A percentile compares a stretch with the other conserved stretches of the same genome.
Conservation (phyloP, 176 grass and related monocot species). For the Cocos nucifera region DNA sequence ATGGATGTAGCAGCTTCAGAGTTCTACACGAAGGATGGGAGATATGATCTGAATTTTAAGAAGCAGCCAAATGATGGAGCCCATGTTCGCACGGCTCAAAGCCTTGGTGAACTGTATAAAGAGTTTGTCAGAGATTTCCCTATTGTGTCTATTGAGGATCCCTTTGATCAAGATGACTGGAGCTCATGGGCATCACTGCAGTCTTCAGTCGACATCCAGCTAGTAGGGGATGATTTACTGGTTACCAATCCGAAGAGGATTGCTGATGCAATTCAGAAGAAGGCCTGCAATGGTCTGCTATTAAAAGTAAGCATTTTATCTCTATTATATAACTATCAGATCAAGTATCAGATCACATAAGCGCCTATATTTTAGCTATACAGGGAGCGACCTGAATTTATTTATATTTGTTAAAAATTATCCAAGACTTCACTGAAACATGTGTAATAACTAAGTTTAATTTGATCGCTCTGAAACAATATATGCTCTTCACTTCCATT, state of each 20-base stretch:
- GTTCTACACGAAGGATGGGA: conserved; percentile 74
- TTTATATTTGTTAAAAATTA: no score
- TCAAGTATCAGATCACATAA: no score
- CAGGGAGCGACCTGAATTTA: no score
- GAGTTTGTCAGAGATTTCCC: conserved; percentile 86
- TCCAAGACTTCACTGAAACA: no score
- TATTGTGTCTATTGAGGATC: conserved; percentile 97
- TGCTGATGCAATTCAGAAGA: conserved; percentile 70
- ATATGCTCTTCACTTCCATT: no score
- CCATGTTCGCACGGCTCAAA: conserved; percentile 48
- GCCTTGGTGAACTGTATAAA: conserved; percentile 64
- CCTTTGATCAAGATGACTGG: conserved; percentile 99
- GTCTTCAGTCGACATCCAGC: conserved; percentile 80
- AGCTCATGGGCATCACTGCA: conserved; percentile 71
- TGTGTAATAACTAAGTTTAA: no score
- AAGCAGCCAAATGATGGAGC: conserved; percentile 84
- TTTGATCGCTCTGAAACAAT: no score
- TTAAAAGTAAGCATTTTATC: conserved; percentile 48
- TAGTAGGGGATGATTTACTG: conserved; percentile 92
- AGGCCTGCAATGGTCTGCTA: conserved; percentile 87
- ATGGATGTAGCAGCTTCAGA: conserved; percentile 98
- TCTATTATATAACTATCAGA: neutral
- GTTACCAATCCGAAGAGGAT: conserved; percentile 98
- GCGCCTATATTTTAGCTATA: no score
- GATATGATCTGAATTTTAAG: conserved; percentile 94